Percentiles rank a stretch among this genome's conserved stretches.
Evolutionary conservation across 1,284 basidiomycete species (phyloP).

Genomic region (Marasmius fiardii): DNA sequence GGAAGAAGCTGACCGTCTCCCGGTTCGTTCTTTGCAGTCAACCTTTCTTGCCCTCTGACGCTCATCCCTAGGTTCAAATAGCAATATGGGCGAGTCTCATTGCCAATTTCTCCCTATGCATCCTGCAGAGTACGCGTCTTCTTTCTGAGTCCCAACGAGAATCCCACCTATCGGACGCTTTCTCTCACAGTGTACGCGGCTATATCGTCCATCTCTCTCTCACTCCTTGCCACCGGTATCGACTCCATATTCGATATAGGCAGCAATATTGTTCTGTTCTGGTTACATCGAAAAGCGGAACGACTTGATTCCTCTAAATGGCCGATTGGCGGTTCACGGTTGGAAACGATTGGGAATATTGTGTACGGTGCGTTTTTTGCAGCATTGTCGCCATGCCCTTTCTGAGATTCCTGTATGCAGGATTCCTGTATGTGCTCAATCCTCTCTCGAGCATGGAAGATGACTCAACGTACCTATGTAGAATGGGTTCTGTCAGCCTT

Average conservation of each 20-base stretch:
- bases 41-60: neutral
- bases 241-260: slow-evolving; percentile 91
- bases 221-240: slow-evolving; percentile 86
- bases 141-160: slow-evolving; percentile 3
- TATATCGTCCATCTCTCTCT: slow-evolving; percentile 80
- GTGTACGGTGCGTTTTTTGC: slow-evolving; percentile 58
- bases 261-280: slow-evolving; percentile 85
- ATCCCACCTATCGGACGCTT: slow-evolving; percentile 2
- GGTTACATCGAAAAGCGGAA: slow-evolving; percentile 74
- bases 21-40: slow-evolving; percentile 36
- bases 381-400: neutral
- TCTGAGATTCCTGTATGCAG: slow-evolving; percentile 33
- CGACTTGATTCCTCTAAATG: slow-evolving; percentile 80
- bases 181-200: slow-evolving; percentile 76
- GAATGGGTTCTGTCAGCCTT: slow-evolving; percentile 84
- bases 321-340: slow-evolving; percentile 88
- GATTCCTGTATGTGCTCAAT: slow-evolving; percentile 55
- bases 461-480: slow-evolving; percentile 22
- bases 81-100: slow-evolving; percentile 83
- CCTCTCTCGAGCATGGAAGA: neutral
- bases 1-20: slow-evolving; percentile 59
- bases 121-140: slow-evolving; percentile 48
- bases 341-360: slow-evolving; percentile 91
- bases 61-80: slow-evolving; percentile 74
- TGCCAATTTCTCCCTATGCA: slow-evolving; percentile 71